phyloP scores from a whole-genome alignment of 192 early-diverging fungal genomes.

The Jimgerdemannia lactiflua region DNA sequence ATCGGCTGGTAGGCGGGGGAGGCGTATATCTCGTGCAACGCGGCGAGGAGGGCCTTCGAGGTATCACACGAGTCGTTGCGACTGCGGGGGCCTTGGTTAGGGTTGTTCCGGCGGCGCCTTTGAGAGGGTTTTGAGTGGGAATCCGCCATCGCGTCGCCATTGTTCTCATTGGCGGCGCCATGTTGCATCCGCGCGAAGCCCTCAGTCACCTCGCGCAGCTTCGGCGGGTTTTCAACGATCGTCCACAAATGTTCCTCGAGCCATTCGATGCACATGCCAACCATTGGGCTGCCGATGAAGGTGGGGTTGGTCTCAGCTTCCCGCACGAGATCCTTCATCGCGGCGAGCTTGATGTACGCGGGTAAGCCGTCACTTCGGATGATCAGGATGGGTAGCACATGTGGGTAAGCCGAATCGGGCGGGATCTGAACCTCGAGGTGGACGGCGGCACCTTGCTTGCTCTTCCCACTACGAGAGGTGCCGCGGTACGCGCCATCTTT shows the following conservation, averaged over 20 bases:
- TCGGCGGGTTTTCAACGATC: slow-evolving; percentile 50
- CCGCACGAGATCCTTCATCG: slow-evolving; percentile 48
- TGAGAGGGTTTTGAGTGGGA: background rate
- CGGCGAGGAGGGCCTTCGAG: slow-evolving; percentile 7
- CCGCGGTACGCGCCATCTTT: slow-evolving; percentile 29
- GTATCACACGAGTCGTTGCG: background rate
- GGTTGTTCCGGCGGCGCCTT: background rate
- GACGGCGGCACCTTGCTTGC: slow-evolving; percentile 28
- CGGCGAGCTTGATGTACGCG: slow-evolving; percentile 63
- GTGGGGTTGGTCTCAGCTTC: slow-evolving; percentile 30
- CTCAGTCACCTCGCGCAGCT: slow-evolving; percentile 39
- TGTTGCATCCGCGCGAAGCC: slow-evolving; percentile 12
- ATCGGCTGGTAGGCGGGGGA: slow-evolving; percentile 28
- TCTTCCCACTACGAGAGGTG: slow-evolving; percentile 23
- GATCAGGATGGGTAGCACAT: slow-evolving; percentile 59
- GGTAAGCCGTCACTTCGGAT: slow-evolving; percentile 64
- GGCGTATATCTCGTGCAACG: slow-evolving; percentile 10
- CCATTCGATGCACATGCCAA: slow-evolving; percentile 58
- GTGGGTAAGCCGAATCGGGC: slow-evolving; percentile 58
- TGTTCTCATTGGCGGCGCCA: background rate
- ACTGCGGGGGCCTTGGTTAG: background rate
- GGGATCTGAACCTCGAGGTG: slow-evolving; percentile 64
- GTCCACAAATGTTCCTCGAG: slow-evolving; percentile 44
- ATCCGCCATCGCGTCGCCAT: background rate
- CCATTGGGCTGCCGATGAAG: slow-evolving; percentile 42